Base-by-base conservation (phyloP, 805 yeast genomes). In the Ogataea corticis region DNA sequence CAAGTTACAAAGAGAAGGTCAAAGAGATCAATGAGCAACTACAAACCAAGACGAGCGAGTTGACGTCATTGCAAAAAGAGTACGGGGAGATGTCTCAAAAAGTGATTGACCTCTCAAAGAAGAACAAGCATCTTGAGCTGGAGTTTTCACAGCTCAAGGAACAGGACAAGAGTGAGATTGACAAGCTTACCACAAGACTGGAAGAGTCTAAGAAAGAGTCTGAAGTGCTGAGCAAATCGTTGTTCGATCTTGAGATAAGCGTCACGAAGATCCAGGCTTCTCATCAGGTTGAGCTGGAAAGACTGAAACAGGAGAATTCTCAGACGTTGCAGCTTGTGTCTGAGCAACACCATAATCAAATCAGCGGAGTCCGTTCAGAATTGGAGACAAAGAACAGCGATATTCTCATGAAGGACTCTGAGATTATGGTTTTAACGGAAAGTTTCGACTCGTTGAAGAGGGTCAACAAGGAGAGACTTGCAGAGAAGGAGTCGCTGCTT, bases 1-100 rank as follows among this genome's bases (percentile, higher is more conserved):
- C 48, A n/a, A 65, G 63, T 30, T 68, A 67, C 38, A 70, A 66
- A 28, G 51, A 54, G 4, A 63, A 59, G 39, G 40, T 70, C 2
- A 58, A 61, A 46, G 34, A 28, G 10, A 55, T 59, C 30, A 55
- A 50, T 23, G 51, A 33, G 5, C 48, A 49, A 13, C 16, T 56
- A 30, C 33, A 37, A 15, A 18, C 13, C 11, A 52, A 48, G 31
- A 48, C 47, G 9, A 18, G 34, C 2, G 55, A 53, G 27, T 16
- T 52, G 16, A 4, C 4, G 1, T 13, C 29, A 2, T 12, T 49
- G 13, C 44, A 43, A 14, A 32, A 48, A 7, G 47, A 52, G 17
- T 39, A 54, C 9, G 38, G 34, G 1, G 45, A 49, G n/a, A 17
- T 53, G n/a, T 42, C 51, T 17, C 18, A 27, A 5, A 34, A 49